Base-by-base conservation (phyloP, 192 early-diverging fungal genomes). In the Entomortierella chlamydospora region DNA sequence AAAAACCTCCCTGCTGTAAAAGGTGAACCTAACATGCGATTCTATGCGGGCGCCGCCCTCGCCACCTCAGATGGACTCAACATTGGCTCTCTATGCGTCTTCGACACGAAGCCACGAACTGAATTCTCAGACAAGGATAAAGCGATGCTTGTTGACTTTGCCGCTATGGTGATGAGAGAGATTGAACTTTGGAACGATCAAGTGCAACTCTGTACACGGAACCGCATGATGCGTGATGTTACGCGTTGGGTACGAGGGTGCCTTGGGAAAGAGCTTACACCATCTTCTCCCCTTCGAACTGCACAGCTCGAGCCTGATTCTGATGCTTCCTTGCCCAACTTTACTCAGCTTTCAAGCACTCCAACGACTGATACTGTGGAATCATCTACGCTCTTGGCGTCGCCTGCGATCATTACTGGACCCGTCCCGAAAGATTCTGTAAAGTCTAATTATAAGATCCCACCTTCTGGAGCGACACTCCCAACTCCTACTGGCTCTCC, bases 131-230 rank as follows among this genome's bases (percentile, higher is more conserved):
- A 73, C 4, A 58, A 34, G 25, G 79, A 83, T n/a, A 57, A 57
- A n/a, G 51, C 54, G 56, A 43, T 57, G 7, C 70, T 88, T 29
- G 59, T 68, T 22, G 70, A 82, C 22, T 88, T 84, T 70, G 83
- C 87, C 2, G 43, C 69, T 23, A 68, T 82, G 15, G 68, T 86
- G 1, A 73, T 88, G 81, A 55, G 70, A 2, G 83, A 87, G 56
- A 81, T 88, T 49, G 83, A 85, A 47, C 68, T 83, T 18, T 86
- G 85, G 87, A 72, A 78, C 22, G 73, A 85, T 34, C 64, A 71
- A 59, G 70, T 83, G 22, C 68, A 72, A 31, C 64, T 86, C 31
- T 68, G 81, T 41, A 81, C 76, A 37, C 73, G 83, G n/a, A 84
- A 85, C 22, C 60, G 72, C 4, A 82, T 85, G 74, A 83, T 85